Percentiles rank a stretch among this genome's conserved stretches.
Conservation (phyloP, 2,329 filamentous ascomycete species). For the Ophidiomyces ophidiicola region DNA sequence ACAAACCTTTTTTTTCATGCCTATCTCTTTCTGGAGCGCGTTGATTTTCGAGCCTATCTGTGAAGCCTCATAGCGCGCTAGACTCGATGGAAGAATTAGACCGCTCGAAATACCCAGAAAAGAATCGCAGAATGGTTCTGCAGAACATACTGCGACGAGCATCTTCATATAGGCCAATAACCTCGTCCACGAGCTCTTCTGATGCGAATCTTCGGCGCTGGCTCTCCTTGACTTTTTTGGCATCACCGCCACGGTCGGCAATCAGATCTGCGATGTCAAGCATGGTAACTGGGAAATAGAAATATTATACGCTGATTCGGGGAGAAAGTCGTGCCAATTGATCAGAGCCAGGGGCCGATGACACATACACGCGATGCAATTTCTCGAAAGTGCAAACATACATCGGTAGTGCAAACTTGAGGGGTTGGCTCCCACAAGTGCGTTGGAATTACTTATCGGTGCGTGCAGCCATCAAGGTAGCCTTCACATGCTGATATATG, state of each 20-base stretch:
- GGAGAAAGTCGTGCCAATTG: neutral
- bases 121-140: neutral
- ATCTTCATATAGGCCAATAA: conserved; percentile 76
- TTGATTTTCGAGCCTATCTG: conserved; percentile 81
- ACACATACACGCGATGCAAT: neutral
- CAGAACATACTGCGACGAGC: conserved; percentile 55
- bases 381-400: conserved; percentile 2
- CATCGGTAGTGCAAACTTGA: conserved; percentile 9
- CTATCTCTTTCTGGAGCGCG: conserved; percentile 78
- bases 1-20: conserved; percentile 70
- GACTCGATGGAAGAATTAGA: conserved; percentile 7
- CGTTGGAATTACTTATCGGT: conserved; percentile 6
- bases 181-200: conserved; percentile 77
- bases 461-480: conserved; percentile 6
- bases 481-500: too few relatives aligned
- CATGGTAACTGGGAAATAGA: conserved; percentile 37
- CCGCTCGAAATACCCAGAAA: neutral
- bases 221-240: conserved; percentile 81
- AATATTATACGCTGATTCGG: neutral
- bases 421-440: conserved; percentile 4
- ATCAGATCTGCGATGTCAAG: conserved; percentile 70
- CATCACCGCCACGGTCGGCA: conserved; percentile 77
- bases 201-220: conserved; percentile 71
- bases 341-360: neutral
- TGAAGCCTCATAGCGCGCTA: conserved; percentile 62